These are phyloP conservation scores for Rhizopogon salebrosus DNA, from an alignment of 768 basidiomycete species.

Conservation along the genomic window DNA sequence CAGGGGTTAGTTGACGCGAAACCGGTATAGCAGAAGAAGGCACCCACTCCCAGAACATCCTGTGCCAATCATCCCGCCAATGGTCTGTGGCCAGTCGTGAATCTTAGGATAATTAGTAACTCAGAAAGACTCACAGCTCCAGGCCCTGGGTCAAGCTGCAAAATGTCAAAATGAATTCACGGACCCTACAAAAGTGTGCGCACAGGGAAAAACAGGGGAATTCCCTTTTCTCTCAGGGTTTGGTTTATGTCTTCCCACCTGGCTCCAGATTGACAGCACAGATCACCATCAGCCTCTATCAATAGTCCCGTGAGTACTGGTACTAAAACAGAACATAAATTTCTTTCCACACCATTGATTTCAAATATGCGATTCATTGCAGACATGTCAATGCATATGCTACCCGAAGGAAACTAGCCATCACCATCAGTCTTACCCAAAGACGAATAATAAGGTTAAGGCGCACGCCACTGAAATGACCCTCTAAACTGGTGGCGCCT, in stretches of 20 bases:
- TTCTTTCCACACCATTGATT: constrained; percentile 39
- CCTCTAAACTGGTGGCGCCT: constrained; percentile 85
- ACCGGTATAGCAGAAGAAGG: neutral
- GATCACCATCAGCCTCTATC: constrained; percentile 65
- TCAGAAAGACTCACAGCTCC: constrained; percentile 46
- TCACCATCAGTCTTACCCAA: neutral
- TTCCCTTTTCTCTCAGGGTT: constrained; percentile 58
- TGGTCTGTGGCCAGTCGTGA: constrained; percentile 41
- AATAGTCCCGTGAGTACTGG: neutral
- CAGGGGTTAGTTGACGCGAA: neutral
- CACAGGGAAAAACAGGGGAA: constrained; percentile 86
- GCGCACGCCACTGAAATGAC: constrained; percentile 74
- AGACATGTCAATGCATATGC: constrained; percentile 64
- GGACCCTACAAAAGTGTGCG: constrained; percentile 13
- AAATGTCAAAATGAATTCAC: neutral
- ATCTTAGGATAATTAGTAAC: neutral
- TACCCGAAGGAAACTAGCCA: constrained; percentile 40
- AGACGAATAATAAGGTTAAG: neutral
- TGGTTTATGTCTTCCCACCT: constrained; percentile 78
- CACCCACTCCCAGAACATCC: constrained; percentile 79
- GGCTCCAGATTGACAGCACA: constrained; percentile 71
- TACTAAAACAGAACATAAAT: constrained; percentile 3
- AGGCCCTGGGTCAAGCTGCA: constrained; percentile 66
- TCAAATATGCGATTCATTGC: constrained; percentile 62
- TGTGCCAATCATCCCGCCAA: constrained; percentile 86